Evolutionary conservation across 2,329 filamentous ascomycete species (phyloP), one percentile per base, ranked within the genome.

Genomic region (Trichoderma semiorbis): DNA sequence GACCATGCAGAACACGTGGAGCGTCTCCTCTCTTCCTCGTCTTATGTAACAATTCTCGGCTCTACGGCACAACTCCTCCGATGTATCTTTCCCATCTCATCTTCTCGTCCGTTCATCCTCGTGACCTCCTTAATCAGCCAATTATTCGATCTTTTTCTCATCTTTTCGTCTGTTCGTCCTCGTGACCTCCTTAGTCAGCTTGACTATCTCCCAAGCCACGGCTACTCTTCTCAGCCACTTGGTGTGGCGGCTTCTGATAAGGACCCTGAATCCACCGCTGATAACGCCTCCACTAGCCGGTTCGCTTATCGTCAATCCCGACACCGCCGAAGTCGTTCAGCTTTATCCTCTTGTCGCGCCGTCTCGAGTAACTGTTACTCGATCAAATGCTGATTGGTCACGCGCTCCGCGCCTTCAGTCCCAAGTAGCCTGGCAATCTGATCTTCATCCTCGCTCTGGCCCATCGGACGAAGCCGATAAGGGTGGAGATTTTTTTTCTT

Each of bases 301-400:
- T 43, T 71, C 60, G 69, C 69, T 71, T 71, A 71, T 71, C 69
- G 69, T 60, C 69, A 66, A 60, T 58, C 69, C 69, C 61, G 69
- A 71, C 50, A 60, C 61, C 69, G 61, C 69, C 69, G 69, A 71
- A 28, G 26, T 61, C 69, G 30, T 64, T 55, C 43, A 63, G 39
- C 21, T 61, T 30, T 65, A 34, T 36, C 21, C 24, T 47, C 12
- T 71, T 47, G 69, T 50, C 32, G 39, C 39, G 43, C 58, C 57
- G 28, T 24, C 30, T 70, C 69, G 69, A 71, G 69, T 71, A 71
- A 71, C 53, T 71, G 7, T 71, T 71, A 71, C 69, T 71, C 69
- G 69, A 71, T 71, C 34, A 62, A 71, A 71, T 64, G 28, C 69
- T 71, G 69, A 71, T 71, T 71, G 69, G 69, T 53, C 39, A 24